phyloP scores from a whole-genome alignment of 2,329 filamentous ascomycete genomes.

The Sporothrix mexicana region DNA sequence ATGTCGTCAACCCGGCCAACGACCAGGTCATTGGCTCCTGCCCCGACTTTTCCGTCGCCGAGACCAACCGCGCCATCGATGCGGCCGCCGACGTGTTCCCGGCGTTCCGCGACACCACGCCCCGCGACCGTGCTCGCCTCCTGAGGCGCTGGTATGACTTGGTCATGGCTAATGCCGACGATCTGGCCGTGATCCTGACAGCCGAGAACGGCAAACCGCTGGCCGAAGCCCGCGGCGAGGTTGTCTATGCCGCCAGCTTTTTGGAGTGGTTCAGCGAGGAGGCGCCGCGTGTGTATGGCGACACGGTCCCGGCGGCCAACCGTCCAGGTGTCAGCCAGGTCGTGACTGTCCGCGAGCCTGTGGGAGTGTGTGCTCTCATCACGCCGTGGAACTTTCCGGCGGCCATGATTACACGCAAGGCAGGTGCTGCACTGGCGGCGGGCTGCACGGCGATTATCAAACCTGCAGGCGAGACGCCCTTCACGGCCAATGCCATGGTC shows the following conservation, averaged over 20 bases:
- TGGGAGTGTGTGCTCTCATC: slow-evolving; percentile 82
- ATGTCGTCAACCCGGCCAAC: slow-evolving; percentile 83
- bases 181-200: slow-evolving; percentile 81
- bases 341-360: slow-evolving; percentile 79
- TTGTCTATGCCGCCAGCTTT: slow-evolving; percentile 74
- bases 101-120: slow-evolving; percentile 72
- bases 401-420: slow-evolving; percentile 75
- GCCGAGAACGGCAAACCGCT: slow-evolving; percentile 89
- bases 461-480: slow-evolving; percentile 88
- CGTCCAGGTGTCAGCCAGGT: slow-evolving; percentile 74
- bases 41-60: slow-evolving; percentile 76
- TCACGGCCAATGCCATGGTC: slow-evolving; percentile 84
- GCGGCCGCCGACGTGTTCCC: slow-evolving; percentile 78
- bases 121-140: slow-evolving; percentile 74
- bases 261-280: slow-evolving; percentile 84
- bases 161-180: slow-evolving; percentile 77
- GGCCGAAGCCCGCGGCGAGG: slow-evolving; percentile 75
- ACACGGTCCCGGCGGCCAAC: slow-evolving; percentile 74
- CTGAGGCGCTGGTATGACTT: slow-evolving; percentile 83
- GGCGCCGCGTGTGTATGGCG: slow-evolving; percentile 74
- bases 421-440: slow-evolving; percentile 78
- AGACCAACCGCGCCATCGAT: slow-evolving; percentile 75
- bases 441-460: slow-evolving; percentile 95
- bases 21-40: slow-evolving; percentile 80
- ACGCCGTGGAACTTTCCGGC: slow-evolving; percentile 90